Evolutionary conservation across 129 eudicot genomes (phyloP).

Genomic region (Escallonia rubra): DNA sequence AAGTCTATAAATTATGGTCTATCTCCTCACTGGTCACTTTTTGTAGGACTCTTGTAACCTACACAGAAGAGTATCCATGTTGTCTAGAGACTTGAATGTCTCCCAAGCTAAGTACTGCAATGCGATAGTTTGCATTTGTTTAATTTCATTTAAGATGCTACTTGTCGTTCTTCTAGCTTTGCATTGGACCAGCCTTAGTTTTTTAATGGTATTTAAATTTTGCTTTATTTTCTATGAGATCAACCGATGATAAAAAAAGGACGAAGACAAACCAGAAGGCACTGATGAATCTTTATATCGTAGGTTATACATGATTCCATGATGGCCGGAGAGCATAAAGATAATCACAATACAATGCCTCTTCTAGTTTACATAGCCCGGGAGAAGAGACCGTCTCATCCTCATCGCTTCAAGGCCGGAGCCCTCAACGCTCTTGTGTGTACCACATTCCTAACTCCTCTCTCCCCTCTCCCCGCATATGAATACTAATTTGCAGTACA

Average conservation of each 20-base stretch:
- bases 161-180: no score
- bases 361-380: slow-evolving; percentile 81
- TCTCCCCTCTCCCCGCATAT: neutral
- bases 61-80: no score
- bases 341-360: slow-evolving; percentile 41
- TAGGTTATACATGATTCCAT: slow-evolving; percentile 59
- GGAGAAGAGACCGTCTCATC: slow-evolving; percentile 70
- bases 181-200: no score
- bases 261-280: neutral
- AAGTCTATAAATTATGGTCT: no score
- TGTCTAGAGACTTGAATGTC: no score
- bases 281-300: neutral
- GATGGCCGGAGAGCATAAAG: slow-evolving; percentile 17
- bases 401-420: slow-evolving; percentile 91
- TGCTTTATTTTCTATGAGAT: neutral
- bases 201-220: neutral
- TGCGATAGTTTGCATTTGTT: no score
- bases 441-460: neutral
- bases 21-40: no score
- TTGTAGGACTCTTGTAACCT: no score
- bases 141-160: no score
- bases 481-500: neutral
- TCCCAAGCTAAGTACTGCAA: no score
- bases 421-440: slow-evolving; percentile 79
- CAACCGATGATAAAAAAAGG: neutral